Evolutionary conservation across 176 grass and related monocot species (phyloP).

Genomic region (Oryza nivara): DNA sequence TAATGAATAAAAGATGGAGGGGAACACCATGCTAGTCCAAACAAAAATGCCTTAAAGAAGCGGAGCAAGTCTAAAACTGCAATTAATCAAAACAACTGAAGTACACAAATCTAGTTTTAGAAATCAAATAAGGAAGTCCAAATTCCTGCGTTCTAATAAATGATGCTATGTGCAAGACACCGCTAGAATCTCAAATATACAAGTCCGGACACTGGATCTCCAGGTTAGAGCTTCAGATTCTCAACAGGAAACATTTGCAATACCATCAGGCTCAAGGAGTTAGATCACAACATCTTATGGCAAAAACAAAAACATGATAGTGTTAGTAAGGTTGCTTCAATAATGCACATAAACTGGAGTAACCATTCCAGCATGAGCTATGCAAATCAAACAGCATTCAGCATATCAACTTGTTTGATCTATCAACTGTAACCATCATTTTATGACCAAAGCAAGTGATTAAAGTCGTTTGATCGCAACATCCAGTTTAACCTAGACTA

Average conservation of each 20-base stretch:
- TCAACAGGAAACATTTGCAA: neutral
- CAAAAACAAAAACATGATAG: neutral
- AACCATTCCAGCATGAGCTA: neutral
- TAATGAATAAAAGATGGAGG: slow-evolving; percentile 1
- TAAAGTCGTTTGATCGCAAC: neutral
- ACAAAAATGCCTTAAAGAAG: slow-evolving; percentile 4
- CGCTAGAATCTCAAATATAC: slow-evolving; percentile 8
- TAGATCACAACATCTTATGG: neutral
- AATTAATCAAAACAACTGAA: neutral
- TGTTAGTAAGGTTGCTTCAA: neutral
- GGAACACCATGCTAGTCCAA: neutral
- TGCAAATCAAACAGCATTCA: neutral
- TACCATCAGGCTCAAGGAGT: neutral
- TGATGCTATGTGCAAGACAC: neutral
- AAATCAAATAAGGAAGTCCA: neutral
- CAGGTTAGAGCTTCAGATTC: neutral
- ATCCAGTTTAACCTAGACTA: neutral
- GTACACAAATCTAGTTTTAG: slow-evolving; percentile 16
- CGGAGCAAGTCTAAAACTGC: slow-evolving; percentile 12
- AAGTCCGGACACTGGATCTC: neutral
- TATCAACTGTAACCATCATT: neutral
- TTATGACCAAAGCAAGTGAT: slow-evolving; percentile 6
- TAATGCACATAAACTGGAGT: slow-evolving; percentile 8
- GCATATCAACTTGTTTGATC: neutral
- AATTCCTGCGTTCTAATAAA: neutral